Evolutionary conservation across 139 green algal species (phyloP).

Genomic region (Spirogloea muscicola): DNA sequence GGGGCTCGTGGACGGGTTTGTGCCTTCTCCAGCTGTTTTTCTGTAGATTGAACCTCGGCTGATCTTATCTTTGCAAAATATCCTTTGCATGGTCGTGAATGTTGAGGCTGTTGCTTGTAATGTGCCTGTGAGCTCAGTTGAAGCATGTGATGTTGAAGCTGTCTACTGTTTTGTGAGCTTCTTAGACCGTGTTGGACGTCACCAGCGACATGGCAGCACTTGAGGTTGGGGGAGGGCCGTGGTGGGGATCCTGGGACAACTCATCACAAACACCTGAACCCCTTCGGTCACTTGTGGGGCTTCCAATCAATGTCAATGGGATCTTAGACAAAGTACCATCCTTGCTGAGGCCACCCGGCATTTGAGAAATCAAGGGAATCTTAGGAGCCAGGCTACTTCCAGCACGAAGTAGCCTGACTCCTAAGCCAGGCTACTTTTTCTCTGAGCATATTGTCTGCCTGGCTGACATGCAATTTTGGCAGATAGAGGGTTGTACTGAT

Average conservation of each 20-base stretch:
- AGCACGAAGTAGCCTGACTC: no score
- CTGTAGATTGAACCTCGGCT: not conserved
- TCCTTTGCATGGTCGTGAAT: not conserved
- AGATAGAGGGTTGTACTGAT: no score
- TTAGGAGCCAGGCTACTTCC: no score
- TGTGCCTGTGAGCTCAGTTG: not conserved
- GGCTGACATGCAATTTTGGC: no score
- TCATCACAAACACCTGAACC: constrained; percentile 1
- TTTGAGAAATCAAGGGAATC: no score
- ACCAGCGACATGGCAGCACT: constrained; percentile 32
- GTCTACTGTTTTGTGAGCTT: not conserved
- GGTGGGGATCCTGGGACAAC: constrained; percentile 71
- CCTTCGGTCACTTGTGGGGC: constrained; percentile 12
- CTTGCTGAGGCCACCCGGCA: constrained; percentile 5
- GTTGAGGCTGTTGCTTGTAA: not conserved
- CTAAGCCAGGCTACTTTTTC: no score
- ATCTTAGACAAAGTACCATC: constrained; percentile 10
- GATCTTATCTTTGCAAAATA: not conserved
- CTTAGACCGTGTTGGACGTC: constrained; percentile 19
- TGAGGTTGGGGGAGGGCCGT: constrained; percentile 87
- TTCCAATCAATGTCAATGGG: constrained; percentile 23
- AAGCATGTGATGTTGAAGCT: constrained; percentile 16
- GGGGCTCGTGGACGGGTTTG: not conserved
- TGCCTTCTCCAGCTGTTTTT: not conserved
- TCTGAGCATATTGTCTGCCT: no score